Base-by-base conservation (phyloP, 106 monocot species). In the Amphibolis antarctica region DNA sequence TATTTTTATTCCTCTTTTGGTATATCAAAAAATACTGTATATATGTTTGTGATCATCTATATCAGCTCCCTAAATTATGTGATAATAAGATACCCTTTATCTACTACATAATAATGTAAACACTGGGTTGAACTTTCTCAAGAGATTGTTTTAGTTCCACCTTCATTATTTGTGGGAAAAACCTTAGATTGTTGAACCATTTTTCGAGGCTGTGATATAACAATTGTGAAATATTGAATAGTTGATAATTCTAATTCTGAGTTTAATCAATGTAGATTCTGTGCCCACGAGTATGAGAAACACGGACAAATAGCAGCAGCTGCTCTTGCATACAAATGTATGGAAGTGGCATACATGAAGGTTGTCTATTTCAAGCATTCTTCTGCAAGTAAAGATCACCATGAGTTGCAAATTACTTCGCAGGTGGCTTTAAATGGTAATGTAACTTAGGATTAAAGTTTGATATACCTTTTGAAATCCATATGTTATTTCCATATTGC, bases 291-390 rank as follows among this genome's bases (percentile, higher is more conserved):
- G 60, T 96, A 84, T 57, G 89, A 96, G 71, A 81, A 62, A 62
- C 66, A 60, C 64, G 89, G 84, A 70, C 75, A 86, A 63, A 89
- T 86, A 86, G 86, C 84, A 60, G 89, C 79, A 63, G 83, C 84
- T 64, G 79, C 94, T 46, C 74, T 96, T 44, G 94, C 94, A 71
- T 96, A 86, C 69, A 96, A 96, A 66, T 96, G 94, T 65, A 73
- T 89, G 50, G 94, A 89, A 80, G 94, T 96, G 52, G 94, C 94
- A 11, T 89, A 89, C 70, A 65, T 89, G 72, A 96, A 89, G 53
- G 79, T 82, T 80, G 84, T 89, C 27, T 96, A 79, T 64, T 82
- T 73, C 24, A 89, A 83, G 70, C 54, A 80, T 64, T 69, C 86
- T 22, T 44, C 48, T 82, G 84, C 89, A 68, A 78, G 59, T 53